Percentiles rank a stretch among this genome's conserved stretches.
Conservation (phyloP, 108 stramenopile species). For the Schizochytrium sp. region DNA sequence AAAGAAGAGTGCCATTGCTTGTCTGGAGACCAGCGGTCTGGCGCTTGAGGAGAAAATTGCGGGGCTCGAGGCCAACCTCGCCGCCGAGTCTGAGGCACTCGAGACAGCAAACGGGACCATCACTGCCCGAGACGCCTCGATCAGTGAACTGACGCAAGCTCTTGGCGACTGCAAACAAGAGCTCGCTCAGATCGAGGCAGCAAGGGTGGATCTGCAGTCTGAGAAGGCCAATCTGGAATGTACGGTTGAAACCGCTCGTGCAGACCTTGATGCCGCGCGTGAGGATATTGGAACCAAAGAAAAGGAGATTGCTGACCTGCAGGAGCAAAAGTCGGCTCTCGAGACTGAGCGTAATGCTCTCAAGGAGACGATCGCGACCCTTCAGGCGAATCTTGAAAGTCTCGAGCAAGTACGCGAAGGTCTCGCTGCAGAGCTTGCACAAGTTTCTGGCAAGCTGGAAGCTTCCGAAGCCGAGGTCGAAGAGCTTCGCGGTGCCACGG, state of each 20-base stretch:
- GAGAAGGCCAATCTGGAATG: too few relatives aligned
- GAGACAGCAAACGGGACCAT: too few relatives aligned
- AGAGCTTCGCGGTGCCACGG: too few relatives aligned
- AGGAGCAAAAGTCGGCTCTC: neutral
- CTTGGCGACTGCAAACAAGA: too few relatives aligned
- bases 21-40: neutral
- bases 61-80: neutral
- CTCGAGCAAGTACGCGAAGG: neutral
- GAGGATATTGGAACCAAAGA: neutral
- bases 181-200: too few relatives aligned
- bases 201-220: too few relatives aligned
- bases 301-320: neutral
- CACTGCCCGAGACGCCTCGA: too few relatives aligned
- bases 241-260: too few relatives aligned
- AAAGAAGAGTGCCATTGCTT: neutral
- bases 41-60: neutral
- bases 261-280: neutral
- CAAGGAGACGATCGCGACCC: neutral
- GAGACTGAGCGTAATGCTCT: neutral
- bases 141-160: too few relatives aligned
- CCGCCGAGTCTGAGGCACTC: neutral
- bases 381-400: neutral
- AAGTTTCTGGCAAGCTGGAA: neutral
- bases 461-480: neutral
- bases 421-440: neutral